Percentiles rank a stretch among this genome's conserved stretches.
Evolutionary conservation across 2,329 filamentous ascomycete genomes (phyloP).

Genomic region (Phyllosticta ampelicida): DNA sequence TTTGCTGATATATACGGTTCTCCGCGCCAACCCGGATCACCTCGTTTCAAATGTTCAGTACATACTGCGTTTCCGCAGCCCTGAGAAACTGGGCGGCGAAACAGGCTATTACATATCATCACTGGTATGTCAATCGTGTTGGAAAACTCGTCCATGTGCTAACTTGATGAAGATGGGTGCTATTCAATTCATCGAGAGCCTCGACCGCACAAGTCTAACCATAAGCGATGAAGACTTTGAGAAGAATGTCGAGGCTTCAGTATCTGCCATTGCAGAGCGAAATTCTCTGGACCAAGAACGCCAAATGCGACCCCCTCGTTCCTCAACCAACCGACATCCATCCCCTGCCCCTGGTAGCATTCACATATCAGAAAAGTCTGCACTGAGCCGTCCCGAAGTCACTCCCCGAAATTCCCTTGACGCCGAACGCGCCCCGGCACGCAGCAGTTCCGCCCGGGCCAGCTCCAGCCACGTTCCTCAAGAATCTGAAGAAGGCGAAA

Average conservation of each 20-base stretch:
- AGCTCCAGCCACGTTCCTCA: slow-evolving; percentile 11
- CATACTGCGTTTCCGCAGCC: slow-evolving; percentile 90
- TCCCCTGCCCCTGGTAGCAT: slow-evolving; percentile 30
- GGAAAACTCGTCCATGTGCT: background rate
- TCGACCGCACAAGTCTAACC: slow-evolving; percentile 87
- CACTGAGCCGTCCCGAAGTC: slow-evolving; percentile 44
- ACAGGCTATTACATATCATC: slow-evolving; percentile 97
- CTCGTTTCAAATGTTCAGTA: slow-evolving; percentile 97
- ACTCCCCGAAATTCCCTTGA: slow-evolving; percentile 50
- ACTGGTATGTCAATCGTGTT: slow-evolving; percentile 43
- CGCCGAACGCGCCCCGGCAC: slow-evolving; percentile 46
- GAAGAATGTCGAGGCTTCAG: slow-evolving; percentile 87
- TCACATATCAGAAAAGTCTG: slow-evolving; percentile 38
- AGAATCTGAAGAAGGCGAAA: slow-evolving; percentile 51
- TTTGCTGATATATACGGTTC: slow-evolving; percentile 86
- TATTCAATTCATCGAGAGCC: slow-evolving; percentile 91
- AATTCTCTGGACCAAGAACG: slow-evolving; percentile 46
- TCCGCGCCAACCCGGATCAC: slow-evolving; percentile 90
- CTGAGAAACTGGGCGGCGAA: slow-evolving; percentile 95
- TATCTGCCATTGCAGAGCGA: slow-evolving; percentile 88
- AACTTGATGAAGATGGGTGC: slow-evolving; percentile 59
- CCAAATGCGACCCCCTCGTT: slow-evolving; percentile 13
- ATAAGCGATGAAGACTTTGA: slow-evolving; percentile 95
- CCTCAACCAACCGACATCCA: slow-evolving; percentile 22
- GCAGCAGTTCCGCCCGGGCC: slow-evolving; percentile 38